These are phyloP conservation scores for Manihot esculenta DNA, from an alignment of 441 rosid genomes.

Conservation along the genomic window DNA sequence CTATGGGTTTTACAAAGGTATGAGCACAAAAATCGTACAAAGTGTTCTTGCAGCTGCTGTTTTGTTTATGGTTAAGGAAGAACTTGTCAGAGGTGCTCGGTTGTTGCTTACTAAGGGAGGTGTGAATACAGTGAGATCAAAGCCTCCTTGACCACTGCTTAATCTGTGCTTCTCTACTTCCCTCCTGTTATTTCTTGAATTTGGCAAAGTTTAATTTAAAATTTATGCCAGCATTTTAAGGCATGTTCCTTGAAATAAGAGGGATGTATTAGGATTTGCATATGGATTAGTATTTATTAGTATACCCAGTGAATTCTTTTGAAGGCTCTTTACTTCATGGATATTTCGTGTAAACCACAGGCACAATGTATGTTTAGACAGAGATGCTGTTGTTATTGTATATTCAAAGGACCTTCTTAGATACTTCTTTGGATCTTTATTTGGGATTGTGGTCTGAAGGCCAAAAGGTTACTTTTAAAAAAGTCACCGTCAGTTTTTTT, in stretches of 20 bases:
- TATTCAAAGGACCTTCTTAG: too few relatives aligned
- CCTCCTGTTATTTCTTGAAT: background rate
- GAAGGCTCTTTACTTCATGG: background rate
- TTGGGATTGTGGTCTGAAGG: too few relatives aligned
- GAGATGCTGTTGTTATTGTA: too few relatives aligned
- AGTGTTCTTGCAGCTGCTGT: slow-evolving; percentile 92
- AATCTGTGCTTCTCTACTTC: background rate
- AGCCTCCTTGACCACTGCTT: slow-evolving; percentile 36
- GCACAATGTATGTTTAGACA: background rate
- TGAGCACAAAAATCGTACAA: slow-evolving; percentile 85
- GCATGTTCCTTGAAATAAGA: slow-evolving; percentile 13
- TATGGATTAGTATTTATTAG: background rate
- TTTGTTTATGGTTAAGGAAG: slow-evolving; percentile 89
- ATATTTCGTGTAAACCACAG: background rate
- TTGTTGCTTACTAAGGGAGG: slow-evolving; percentile 45
- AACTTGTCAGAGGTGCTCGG: slow-evolving; percentile 67
- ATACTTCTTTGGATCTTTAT: too few relatives aligned
- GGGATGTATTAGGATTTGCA: background rate
- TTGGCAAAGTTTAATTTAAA: background rate
- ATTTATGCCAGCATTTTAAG: background rate
- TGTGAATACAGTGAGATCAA: slow-evolving; percentile 30
- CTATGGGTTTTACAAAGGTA: slow-evolving; percentile 84
- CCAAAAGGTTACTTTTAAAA: too few relatives aligned
- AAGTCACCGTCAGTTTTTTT: too few relatives aligned
- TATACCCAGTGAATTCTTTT: slow-evolving; percentile 1